phyloP scores from a whole-genome alignment of 768 basidiomycete species.

The Tulasnella calospora region DNA sequence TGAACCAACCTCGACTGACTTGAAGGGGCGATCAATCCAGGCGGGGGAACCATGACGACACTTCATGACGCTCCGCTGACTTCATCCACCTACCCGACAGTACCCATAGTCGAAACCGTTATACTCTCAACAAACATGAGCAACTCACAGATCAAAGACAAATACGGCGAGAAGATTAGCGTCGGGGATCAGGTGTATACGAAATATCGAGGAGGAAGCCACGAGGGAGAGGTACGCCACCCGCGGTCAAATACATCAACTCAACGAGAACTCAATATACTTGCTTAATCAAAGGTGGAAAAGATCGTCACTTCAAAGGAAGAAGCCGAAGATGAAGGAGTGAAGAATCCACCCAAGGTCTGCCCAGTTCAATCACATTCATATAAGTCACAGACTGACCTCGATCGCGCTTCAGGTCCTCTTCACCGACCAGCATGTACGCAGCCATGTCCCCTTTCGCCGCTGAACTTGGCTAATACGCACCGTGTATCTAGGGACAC shows the following conservation, averaged over 20 bases:
- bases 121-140: background rate
- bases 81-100: no score
- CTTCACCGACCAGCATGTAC: background rate
- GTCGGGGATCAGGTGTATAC: background rate
- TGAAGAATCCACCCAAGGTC: background rate
- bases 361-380: background rate
- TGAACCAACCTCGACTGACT: no score
- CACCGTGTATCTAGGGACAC: background rate
- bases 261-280: background rate
- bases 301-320: background rate
- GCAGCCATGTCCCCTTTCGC: background rate
- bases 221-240: background rate
- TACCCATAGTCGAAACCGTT: background rate
- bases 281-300: background rate
- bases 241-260: no score
- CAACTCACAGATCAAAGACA: background rate
- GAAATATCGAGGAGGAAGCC: background rate
- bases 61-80: no score
- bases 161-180: background rate
- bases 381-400: background rate
- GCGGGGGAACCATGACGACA: background rate
- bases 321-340: background rate
- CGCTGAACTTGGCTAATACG: background rate
- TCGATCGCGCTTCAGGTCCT: background rate
- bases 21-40: background rate